Evolutionary conservation across 2,329 filamentous ascomycete species (phyloP), one percentile per base, ranked within the genome.

Genomic region (Trichoderma simmonsii): DNA sequence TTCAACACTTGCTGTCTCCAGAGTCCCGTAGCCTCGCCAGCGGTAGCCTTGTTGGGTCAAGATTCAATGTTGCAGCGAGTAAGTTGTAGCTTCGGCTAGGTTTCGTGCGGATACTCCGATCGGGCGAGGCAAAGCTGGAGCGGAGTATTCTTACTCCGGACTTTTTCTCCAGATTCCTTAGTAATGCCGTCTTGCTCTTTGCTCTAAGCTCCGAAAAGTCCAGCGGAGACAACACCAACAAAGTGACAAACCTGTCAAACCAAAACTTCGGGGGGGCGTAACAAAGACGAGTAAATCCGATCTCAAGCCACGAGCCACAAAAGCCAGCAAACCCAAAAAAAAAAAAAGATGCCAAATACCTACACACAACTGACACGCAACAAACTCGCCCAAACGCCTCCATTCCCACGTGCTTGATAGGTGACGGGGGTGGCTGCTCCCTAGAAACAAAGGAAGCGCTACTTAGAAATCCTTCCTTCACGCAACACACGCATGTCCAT

Each of bases 21-120:
- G 15, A 36, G n/a, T 9, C 14, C 61, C 6, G 39, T 51, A 51
- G 61, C 34, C 63, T 66, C 48, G 63, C 63, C 64, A 67, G 64
- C 64, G 15, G 56, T 61, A 69, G 66, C 66, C 66, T 60, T 69
- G 66, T 69, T 60, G 9, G 66, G 65, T 18, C 48, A 57, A 68
- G 39, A 28, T 48, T n/a, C 56, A 34, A n/a, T 3, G 9, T n/a
- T 26, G 18, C 36, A 26, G 24, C 24, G 9, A 43, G 57, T 60
- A 60, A 32, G 57, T 24, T 60, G 57, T 9, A 39, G 36, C 39
- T 21, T 54, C n/a, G 62, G 62, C 43, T 34, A 51, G 12, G 30
- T 54, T 8, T 12, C 9, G n/a, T 66, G 57, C 30, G 64, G 64
- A 67, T 39, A 28, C 64, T 67, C 64, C 64, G 51, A 67, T 59